Evolutionary conservation across 2,329 filamentous ascomycete species (phyloP).

Genomic region (Aspergillus tanneri): DNA sequence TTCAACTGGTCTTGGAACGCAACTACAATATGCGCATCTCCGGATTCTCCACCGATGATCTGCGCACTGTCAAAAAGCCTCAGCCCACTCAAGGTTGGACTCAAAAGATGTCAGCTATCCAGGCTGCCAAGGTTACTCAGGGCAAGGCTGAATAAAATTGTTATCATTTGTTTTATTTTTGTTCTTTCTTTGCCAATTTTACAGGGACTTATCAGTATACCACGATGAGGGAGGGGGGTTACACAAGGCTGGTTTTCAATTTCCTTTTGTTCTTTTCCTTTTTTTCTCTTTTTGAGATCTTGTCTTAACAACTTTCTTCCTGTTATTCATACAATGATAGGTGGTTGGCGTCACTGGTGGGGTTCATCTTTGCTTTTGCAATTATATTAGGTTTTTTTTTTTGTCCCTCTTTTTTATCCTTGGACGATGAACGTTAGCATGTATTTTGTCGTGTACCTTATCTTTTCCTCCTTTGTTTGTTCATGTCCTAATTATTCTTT

Average conservation of each 20-base stretch:
- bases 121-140: conserved; percentile 75
- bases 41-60: conserved; percentile 89
- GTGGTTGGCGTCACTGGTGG: too few species aligned
- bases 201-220: too few species aligned
- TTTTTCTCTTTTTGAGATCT: conserved; percentile 2
- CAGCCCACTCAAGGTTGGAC: conserved; percentile 88
- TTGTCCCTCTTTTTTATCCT: too few species aligned
- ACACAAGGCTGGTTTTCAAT: too few species aligned
- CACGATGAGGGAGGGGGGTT: too few species aligned
- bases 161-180: background rate
- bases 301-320: conserved; percentile 2
- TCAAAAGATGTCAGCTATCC: conserved; percentile 94
- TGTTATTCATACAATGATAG: conserved; percentile 7
- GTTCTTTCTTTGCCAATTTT: background rate
- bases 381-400: background rate
- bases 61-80: conserved; percentile 90
- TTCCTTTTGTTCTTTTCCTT: too few species aligned
- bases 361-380: background rate
- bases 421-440: too few species aligned
- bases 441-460: too few species aligned
- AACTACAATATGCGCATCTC: conserved; percentile 91
- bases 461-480: conserved; percentile 4
- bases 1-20: conserved; percentile 78
- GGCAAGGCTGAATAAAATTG: conserved; percentile 40
- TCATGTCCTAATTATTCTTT: background rate